Evolutionary conservation across 176 grass and related monocot genomes (phyloP).

Genomic region (Pontederia crassipes): DNA sequence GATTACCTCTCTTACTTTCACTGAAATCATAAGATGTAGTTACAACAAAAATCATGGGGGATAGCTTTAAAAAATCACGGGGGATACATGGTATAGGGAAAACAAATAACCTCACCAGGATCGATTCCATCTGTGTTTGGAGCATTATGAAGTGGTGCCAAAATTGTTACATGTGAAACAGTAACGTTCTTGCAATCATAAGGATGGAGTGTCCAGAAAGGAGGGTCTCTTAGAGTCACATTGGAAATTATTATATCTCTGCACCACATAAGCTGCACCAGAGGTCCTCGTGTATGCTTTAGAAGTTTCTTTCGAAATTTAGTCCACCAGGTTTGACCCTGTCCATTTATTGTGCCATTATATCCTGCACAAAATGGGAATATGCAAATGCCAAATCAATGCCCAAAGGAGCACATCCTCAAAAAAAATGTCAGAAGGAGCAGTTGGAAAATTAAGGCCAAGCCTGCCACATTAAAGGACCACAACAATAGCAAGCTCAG

Average conservation of each 20-base stretch:
- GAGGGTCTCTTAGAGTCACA: slow-evolving; percentile 70
- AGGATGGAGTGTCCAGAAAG: slow-evolving; percentile 88
- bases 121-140: slow-evolving; percentile 97
- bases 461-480: background rate
- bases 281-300: slow-evolving; percentile 68
- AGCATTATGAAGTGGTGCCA: slow-evolving; percentile 57
- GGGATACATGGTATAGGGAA: slow-evolving; percentile 4
- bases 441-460: background rate
- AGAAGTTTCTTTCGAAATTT: slow-evolving; percentile 59
- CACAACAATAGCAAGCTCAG: background rate
- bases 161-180: slow-evolving; percentile 58
- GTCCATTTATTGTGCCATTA: slow-evolving; percentile 92
- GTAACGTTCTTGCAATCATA: slow-evolving; percentile 85
- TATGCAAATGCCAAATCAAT: background rate
- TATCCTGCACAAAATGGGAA: slow-evolving; percentile 34
- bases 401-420: background rate
- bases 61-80: too few relatives aligned
- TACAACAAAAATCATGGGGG: background rate
- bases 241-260: slow-evolving; percentile 65
- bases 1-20: background rate
- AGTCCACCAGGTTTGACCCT: slow-evolving; percentile 70
- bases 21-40: background rate
- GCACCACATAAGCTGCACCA: slow-evolving; percentile 79
- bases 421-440: background rate
- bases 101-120: slow-evolving; percentile 45